These are phyloP conservation scores for Plasmodium ovale DNA, from an alignment of 169 alveolate species.

Conservation along the genomic window DNA sequence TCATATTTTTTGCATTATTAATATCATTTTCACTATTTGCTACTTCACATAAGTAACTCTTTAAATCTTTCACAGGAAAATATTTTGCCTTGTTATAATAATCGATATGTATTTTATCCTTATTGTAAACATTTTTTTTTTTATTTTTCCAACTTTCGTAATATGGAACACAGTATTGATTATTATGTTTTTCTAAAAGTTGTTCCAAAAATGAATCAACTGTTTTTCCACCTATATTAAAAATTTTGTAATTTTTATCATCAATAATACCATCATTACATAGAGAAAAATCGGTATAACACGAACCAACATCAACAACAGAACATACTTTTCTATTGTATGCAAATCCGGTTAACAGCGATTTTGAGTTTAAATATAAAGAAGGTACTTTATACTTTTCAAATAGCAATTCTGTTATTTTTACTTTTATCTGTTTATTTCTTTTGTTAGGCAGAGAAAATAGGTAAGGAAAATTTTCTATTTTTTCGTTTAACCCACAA, in stretches of 20 bases:
- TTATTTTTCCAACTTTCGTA: conserved; percentile 16
- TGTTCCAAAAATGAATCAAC: conserved; percentile 38
- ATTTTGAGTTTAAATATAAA: conserved; percentile 37
- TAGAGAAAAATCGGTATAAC: conserved; percentile 49
- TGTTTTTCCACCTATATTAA: conserved; percentile 51
- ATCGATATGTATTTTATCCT: conserved; percentile 28
- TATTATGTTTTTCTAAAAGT: conserved; percentile 32
- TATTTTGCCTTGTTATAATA: conserved; percentile 57
- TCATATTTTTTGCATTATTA: conserved; percentile 60
- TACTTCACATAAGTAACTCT: conserved; percentile 65
- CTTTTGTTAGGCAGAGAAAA: conserved; percentile 68
- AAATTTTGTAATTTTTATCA: conserved; percentile 62
- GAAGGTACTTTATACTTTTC: conserved; percentile 61
- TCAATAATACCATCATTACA: conserved; percentile 51
- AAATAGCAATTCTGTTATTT: conserved; percentile 41
- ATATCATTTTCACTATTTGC: conserved; percentile 60
- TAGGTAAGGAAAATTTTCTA: conserved; percentile 34
- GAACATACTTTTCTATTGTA: conserved; percentile 48
- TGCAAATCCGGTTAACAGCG: conserved; percentile 47
- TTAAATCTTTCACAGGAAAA: conserved; percentile 56
- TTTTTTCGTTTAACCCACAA: conserved; percentile 59
- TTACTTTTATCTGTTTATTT: conserved; percentile 36
- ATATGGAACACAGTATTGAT: conserved; percentile 35
- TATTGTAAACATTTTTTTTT: not conserved
- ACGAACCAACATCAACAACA: conserved; percentile 57